Conservation (phyloP, 345 rosid genomes). For the Murraya koenigii region DNA sequence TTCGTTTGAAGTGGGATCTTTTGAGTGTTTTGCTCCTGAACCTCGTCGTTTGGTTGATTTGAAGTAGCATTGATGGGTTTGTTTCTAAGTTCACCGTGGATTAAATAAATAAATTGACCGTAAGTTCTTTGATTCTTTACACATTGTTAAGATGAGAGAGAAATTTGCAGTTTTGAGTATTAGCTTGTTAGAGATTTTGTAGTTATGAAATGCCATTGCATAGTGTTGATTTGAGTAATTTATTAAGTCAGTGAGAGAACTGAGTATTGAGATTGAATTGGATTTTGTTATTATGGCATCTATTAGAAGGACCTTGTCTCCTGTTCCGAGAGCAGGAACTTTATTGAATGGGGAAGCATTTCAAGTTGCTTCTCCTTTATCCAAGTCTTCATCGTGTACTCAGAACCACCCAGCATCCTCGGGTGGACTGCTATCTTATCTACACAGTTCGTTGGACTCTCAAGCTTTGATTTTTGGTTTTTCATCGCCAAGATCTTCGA, state of each 20-base stretch:
- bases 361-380: constrained; percentile 54
- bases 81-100: neutral
- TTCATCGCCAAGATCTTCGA: constrained; percentile 39
- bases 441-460: constrained; percentile 38
- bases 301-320: constrained; percentile 57
- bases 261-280: neutral
- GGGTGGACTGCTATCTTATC: constrained; percentile 39
- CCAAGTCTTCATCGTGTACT: constrained; percentile 39
- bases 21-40: neutral
- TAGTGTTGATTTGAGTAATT: neutral
- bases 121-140: neutral
- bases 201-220: neutral
- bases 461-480: constrained; percentile 33
- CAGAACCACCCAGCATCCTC: constrained; percentile 29
- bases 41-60: constrained; percentile 6
- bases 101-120: neutral
- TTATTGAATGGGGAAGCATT: constrained; percentile 44
- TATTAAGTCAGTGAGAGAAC: neutral
- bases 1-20: constrained; percentile 16
- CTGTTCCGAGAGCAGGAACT: constrained; percentile 46
- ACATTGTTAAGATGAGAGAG: constrained; percentile 7
- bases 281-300: constrained; percentile 54
- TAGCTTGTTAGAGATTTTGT: neutral
- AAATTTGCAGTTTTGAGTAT: neutral
- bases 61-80: neutral